Conservation (phyloP, 2,329 filamentous ascomycete species). For the Curvularia hawaiiensis region DNA sequence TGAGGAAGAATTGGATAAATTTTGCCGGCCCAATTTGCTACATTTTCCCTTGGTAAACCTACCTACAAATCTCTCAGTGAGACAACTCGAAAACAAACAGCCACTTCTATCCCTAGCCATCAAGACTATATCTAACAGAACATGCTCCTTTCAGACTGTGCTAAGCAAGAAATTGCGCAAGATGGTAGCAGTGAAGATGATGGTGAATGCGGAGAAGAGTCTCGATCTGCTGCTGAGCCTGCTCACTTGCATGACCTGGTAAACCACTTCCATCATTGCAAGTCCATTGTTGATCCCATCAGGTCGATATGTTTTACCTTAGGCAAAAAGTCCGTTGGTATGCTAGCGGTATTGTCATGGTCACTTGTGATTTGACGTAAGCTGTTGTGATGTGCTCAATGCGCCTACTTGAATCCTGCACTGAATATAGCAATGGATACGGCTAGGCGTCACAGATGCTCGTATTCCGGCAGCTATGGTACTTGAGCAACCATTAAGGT, state of each 20-base stretch:
- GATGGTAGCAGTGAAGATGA: conserved; percentile 22
- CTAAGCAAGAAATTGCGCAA: conserved; percentile 25
- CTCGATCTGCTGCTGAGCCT: conserved; percentile 29
- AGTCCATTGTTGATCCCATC: background rate
- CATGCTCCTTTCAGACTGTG: conserved; percentile 15
- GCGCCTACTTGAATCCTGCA: too few species aligned
- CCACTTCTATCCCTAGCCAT: conserved; percentile 26
- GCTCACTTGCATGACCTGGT: conserved; percentile 30
- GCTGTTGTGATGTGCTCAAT: too few species aligned
- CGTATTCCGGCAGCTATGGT: too few species aligned
- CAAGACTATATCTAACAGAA: conserved; percentile 23
- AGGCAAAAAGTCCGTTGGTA: conserved; percentile 27
- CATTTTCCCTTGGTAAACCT: conserved; percentile 24
- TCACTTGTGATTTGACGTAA: conserved; percentile 13
- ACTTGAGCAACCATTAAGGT: too few species aligned
- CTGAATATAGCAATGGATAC: too few species aligned
- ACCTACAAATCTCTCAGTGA: conserved; percentile 10
- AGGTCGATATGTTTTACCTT: conserved; percentile 26
- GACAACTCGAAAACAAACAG: conserved; percentile 12
- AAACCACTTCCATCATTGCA: background rate
- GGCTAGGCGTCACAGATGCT: too few species aligned
- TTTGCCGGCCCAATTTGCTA: conserved; percentile 16
- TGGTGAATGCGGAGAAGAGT: conserved; percentile 31
- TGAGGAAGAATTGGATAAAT: conserved; percentile 13
- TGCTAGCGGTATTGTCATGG: conserved; percentile 20